Evolutionary conservation across 2,329 filamentous ascomycete genomes (phyloP), one percentile per base, ranked within the genome.

Genomic region (Capronia coronata): DNA sequence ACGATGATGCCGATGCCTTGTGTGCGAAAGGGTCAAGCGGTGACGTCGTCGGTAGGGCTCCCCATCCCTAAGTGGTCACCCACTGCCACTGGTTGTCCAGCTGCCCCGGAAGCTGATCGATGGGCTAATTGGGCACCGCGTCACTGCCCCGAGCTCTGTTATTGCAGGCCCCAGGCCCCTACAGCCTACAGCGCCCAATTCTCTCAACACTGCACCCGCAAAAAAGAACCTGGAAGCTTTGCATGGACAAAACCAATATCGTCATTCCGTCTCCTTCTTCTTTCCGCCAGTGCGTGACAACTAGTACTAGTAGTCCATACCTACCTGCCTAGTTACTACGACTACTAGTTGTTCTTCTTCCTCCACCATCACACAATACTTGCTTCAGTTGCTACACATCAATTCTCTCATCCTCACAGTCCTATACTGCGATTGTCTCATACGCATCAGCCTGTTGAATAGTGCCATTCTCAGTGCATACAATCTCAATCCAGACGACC

Each of bases 181-280:
- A 16, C 5, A 34, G n/a, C 2, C 34, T 18, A 8, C 6, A 13
- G 34, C 14, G 14, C 34, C 8, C 14, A 37, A 37, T 19, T 9
- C 3, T 19, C 34, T 37, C 5, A 27, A 27, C 6, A 10, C 25
- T 27, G 25, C 25, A n/a, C n/a, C n/a, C n/a, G n/a, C n/a, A n/a
- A n/a, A n/a, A n/a, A n/a, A n/a, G n/a, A n/a, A n/a, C n/a, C n/a
- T n/a, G n/a, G n/a, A n/a, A n/a, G n/a, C n/a, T n/a, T n/a, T n/a
- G n/a, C n/a, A n/a, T n/a, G n/a, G n/a, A n/a, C n/a, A n/a, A 43
- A 34, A 13, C 30, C 10, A 18, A 37, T 11, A 19, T 19, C 34
- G 47, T 52, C 45, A 48, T 52, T 48, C 49, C 49, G 46, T 44
- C 16, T 16, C 34, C 38, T 47, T 43, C 49, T 34, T 7, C 34